Evolutionary conservation across 352 stramenopile genomes (phyloP), one percentile per base, ranked within the genome.

Genomic region (Phytopythium boreale): DNA sequence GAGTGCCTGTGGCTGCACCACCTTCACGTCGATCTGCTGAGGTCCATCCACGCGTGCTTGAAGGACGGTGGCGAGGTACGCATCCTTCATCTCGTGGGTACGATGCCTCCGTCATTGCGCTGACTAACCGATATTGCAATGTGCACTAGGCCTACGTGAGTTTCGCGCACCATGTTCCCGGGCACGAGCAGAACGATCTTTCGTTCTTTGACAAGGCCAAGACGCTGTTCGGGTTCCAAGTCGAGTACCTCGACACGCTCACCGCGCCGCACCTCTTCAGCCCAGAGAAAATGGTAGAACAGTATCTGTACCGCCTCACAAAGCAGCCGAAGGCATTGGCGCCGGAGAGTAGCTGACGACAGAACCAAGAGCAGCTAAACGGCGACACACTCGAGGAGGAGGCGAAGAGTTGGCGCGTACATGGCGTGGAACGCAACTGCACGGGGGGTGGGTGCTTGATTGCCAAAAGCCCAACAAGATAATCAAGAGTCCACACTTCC

Each of bases 1-100:
- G 77, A 86, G 61, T 86, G 77, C 60, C 55, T 86, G 19, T 86
- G 75, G 77, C 60, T 86, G 11, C 77, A 86, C 63, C 61, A 81
- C 31, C 59, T 82, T 66, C 75, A 84, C 24, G 68, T 73, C 26
- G 71, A 84, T 43, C 63, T 86, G 5, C 62, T 83, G 2, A 70
- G 67, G 51, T 86, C 73, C 0, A 86, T 86, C 12, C 57, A 78
- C 41, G 43, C 61, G 37, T 86, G 75, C 24, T 58, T 86, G 41
- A 34, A 55, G 6, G 56, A 56, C 22, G 39, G 49, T 27, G 77
- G 75, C 41, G 70, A 77, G 67, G 75, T 82, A 49, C 46, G 61
- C 20, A 19, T 3, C 29, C 15, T 49, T 24, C 24, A 36, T 24
- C 19, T 24, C 49, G 17, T 22, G 41, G 39, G 56, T 17, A 0